Conservation (phyloP, 768 basidiomycete species). For the Myochromella boudieri region DNA sequence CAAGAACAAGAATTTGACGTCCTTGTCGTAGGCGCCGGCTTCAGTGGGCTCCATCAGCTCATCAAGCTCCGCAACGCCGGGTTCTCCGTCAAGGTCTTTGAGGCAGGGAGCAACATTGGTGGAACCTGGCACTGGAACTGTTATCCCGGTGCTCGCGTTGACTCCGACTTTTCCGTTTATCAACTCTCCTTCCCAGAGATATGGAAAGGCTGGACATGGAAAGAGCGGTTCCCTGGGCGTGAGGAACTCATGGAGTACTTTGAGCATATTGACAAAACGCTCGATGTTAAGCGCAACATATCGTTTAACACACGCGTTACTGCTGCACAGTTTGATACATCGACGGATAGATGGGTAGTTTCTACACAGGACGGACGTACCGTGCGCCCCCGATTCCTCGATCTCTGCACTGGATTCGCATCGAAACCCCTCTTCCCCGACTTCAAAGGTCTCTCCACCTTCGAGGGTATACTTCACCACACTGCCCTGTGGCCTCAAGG, state of each 20-base stretch:
- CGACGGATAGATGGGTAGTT: conserved; percentile 20
- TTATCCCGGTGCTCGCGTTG: conserved; percentile 26
- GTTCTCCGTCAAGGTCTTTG: conserved; percentile 18
- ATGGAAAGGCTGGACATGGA: conserved; percentile 23
- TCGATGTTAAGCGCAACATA: conserved; percentile 21
- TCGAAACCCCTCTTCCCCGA: conserved; percentile 20
- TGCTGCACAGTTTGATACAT: conserved; percentile 18
- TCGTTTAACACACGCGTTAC: conserved; percentile 21
- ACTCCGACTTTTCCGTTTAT: conserved; percentile 22
- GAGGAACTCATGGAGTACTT: conserved; percentile 21
- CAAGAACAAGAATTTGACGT: conserved; percentile 14
- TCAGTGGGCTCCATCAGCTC: conserved; percentile 21
- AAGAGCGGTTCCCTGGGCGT: conserved; percentile 12
- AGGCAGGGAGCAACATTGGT: conserved; percentile 19
- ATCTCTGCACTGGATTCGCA: conserved; percentile 22
- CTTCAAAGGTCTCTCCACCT: conserved; percentile 19
- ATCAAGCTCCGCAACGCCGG: conserved; percentile 15
- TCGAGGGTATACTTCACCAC: conserved; percentile 22
- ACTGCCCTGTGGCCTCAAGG: conserved; percentile 21
- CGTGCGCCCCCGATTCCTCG: conserved; percentile 17
- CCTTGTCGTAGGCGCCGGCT: conserved; percentile 25
- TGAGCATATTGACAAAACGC: conserved; percentile 20
- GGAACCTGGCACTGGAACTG: conserved; percentile 27
- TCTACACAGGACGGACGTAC: conserved; percentile 15
- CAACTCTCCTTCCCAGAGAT: conserved; percentile 22